Evolutionary conservation across 179 eudicot species (phyloP).

Genomic region (Spergularia azorica): DNA sequence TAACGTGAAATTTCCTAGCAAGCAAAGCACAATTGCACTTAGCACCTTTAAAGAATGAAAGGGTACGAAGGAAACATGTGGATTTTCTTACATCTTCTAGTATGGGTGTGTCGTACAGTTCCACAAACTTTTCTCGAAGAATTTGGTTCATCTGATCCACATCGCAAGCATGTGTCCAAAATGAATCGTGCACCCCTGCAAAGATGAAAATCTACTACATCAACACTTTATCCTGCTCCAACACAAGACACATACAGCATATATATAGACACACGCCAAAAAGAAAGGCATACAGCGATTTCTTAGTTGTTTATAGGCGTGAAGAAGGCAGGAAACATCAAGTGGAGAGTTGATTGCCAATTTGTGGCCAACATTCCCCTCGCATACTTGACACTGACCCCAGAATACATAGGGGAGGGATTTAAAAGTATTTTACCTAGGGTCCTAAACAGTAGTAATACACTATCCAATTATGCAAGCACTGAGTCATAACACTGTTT

Average conservation of each 20-base stretch:
- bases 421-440: not conserved
- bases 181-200: slow-evolving; percentile 88
- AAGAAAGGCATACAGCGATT: not conserved
- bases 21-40: not conserved
- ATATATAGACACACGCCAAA: not conserved
- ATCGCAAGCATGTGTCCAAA: slow-evolving; percentile 78
- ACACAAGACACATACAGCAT: not conserved
- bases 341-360: not conserved
- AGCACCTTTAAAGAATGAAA: not conserved
- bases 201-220: slow-evolving; percentile 5
- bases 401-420: not conserved
- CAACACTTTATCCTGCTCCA: slow-evolving; percentile 7
- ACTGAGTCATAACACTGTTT: not conserved
- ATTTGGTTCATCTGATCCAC: slow-evolving; percentile 78
- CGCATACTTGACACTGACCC: not conserved
- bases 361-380: not conserved
- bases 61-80: not conserved
- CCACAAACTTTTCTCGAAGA: slow-evolving; percentile 83
- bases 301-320: not conserved
- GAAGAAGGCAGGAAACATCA: not conserved
- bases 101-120: slow-evolving; percentile 62
- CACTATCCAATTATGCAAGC: not conserved
- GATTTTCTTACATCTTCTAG: slow-evolving; percentile 69
- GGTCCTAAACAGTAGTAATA: not conserved
- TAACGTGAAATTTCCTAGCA: not conserved